Base-by-base conservation (phyloP, 495 filamentous ascomycete genomes). In the Neurospora pannonica region DNA sequence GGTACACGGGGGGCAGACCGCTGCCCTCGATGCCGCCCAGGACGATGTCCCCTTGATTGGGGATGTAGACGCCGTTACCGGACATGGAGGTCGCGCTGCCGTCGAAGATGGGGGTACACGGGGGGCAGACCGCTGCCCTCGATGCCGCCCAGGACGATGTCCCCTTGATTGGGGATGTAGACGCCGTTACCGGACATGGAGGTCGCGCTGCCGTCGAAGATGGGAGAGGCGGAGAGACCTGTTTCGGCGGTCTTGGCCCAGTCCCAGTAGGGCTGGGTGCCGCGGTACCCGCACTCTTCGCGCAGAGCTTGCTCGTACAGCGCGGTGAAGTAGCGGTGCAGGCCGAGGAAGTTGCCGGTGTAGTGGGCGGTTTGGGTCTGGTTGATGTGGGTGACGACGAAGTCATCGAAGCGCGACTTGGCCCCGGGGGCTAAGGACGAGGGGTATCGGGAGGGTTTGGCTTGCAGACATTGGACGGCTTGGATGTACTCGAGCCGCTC, bases 201-300 rank as follows among this genome's bases (percentile, higher is more conserved):
- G 70, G 84, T 86, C 19, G 77, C 81, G 73, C 84, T 85, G 54
- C 90, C 89, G 74, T 92, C 87, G 79, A 92, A 92, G 46, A 93
- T 80, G 38, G 87, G 84, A 28, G 89, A 92, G 38, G 82, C 79
- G 34, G 84, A 81, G 19, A 90, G 85, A 17, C 83, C 81, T 1
- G 75, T 34, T 19, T 62, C 24, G 37, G 85, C 83, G 46, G 86
- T 86, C 38, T 86, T 81, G 15, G 83, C 79, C 91, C 91, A 94
- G 83, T 92, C 85, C 90, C 90, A 92, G 82, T 91, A 92, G 31
- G 83, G 87, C 70, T 88, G 86, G 71, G 81, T 81, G 39, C 90
- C 90, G 0, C 77, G 87, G 76, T 92, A 94, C 54, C 90, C 90
- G 77, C 92, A 94, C 76, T 95, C 92, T 17, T 90, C 85, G 31